Evolutionary conservation across 345 rosid species (phyloP), one percentile per base, ranked within the genome.

Genomic region (Combretum micranthum): DNA sequence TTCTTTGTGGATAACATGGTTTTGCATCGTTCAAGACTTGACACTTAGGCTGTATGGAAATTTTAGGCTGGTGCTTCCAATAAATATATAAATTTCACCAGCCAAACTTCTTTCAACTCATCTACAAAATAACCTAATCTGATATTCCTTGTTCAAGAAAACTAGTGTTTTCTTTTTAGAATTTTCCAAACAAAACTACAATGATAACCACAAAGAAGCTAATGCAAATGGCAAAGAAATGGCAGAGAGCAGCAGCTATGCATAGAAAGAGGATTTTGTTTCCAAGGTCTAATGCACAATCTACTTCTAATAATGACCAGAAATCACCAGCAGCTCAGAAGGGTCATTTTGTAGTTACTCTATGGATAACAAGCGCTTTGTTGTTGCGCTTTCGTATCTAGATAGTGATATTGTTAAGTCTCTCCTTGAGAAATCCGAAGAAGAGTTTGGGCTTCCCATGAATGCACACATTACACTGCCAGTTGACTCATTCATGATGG

Each of bases 381-480:
- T 50, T 32, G 16, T 75, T 39, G 74, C 76, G 4, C 25, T 68
- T 42, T 25, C 53, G 19, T 61, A 50, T 68, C 76, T 71, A 21
- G 43, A 14, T 49, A 62, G 4, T 5, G 42, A 10, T 15, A 44
- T 63, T 37, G 23, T 59, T n/a, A 51, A 42, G 10, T 62, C 56
- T 44, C 66, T 64, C 25, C 48, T 65, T 23, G 52, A 42, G 45
- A 15, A 56, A 25, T 56, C 67, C 0, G 60, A 70, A 43, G 66
- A 65, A 14, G 60, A 54, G 54, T 22, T 53, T n/a, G 64, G 62
- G 22, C 49, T 44, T n/a, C 44, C 55, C 4, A 20, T 18, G 3
- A 42, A 47, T 13, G 66, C 74, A 43, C 80, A 73, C 22, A 75
- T 75, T 60, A 72, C 62, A 2, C 42, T 72, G 48, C 72, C 80